A percentile compares a stretch with the other conserved stretches of the same genome.
Conservation (phyloP, 768 basidiomycete species). For the Lentinula raphanica region DNA sequence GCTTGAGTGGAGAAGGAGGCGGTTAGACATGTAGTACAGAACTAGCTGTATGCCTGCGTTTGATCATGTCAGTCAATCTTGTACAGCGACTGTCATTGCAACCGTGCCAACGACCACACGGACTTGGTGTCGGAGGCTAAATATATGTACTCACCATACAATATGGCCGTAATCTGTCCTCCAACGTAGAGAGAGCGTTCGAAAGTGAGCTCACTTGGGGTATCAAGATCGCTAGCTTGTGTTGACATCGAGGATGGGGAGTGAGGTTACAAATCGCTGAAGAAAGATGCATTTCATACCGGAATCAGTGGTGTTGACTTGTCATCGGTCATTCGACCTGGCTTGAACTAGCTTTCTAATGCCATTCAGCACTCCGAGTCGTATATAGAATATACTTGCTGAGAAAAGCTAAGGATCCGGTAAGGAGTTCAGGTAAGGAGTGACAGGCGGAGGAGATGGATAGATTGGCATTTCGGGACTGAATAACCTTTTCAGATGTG, state of each 20-base stretch:
- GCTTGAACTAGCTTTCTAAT: background rate
- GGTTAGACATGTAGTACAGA: background rate
- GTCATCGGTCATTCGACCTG: background rate
- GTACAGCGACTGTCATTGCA: no score
- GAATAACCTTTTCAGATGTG: background rate
- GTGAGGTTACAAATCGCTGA: no score
- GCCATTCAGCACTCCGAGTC: background rate
- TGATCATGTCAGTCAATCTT: background rate
- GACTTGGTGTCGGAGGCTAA: background rate
- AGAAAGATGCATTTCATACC: no score
- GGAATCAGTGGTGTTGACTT: background rate
- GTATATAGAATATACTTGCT: background rate
- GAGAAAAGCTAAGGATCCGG: background rate
- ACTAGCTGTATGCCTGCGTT: conserved; percentile 4
- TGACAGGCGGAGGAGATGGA: background rate
- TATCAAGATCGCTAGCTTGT: background rate
- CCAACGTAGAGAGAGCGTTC: conserved; percentile 18
- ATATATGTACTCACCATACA: conserved; percentile 19
- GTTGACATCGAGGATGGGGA: conserved; percentile 3
- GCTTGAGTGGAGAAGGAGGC: background rate
- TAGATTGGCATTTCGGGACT: background rate
- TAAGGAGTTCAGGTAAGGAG: no score
- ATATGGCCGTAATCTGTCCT: conserved; percentile 17
- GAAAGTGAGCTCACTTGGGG: conserved; percentile 7
- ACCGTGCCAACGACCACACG: no score